Conservation (phyloP, 2,329 filamentous ascomycete species). For the Sclerotinia borealis region DNA sequence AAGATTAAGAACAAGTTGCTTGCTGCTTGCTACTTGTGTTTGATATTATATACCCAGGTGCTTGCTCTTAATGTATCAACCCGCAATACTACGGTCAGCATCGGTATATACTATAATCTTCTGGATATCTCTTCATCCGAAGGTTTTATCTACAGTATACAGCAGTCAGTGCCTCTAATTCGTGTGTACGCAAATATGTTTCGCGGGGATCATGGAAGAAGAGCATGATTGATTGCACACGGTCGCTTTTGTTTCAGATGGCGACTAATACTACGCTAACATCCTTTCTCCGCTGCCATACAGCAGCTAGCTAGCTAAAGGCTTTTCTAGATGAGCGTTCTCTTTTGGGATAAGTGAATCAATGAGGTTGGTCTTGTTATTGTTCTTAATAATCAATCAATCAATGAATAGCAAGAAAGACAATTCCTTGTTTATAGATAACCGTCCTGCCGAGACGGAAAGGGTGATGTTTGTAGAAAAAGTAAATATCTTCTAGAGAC, state of each 20-base stretch:
- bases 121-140: background rate
- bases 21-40: background rate
- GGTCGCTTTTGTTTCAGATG: constrained; percentile 5
- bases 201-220: background rate
- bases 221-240: background rate
- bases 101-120: background rate
- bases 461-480: background rate
- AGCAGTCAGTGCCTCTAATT: background rate
- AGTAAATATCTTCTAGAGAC: background rate
- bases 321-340: background rate
- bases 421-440: background rate
- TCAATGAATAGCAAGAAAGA: background rate
- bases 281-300: background rate
- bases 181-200: background rate
- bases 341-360: background rate
- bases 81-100: background rate
- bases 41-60: no score
- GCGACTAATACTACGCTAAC: background rate
- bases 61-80: background rate
- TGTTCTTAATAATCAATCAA: background rate
- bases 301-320: background rate
- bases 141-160: background rate
- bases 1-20: background rate
- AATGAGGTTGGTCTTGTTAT: background rate
- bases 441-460: background rate